Percentiles rank a stretch among this genome's conserved stretches.
These are phyloP conservation scores for Penicillium simplicissimum DNA, from an alignment of 495 filamentous ascomycete species.

Conservation along the genomic window DNA sequence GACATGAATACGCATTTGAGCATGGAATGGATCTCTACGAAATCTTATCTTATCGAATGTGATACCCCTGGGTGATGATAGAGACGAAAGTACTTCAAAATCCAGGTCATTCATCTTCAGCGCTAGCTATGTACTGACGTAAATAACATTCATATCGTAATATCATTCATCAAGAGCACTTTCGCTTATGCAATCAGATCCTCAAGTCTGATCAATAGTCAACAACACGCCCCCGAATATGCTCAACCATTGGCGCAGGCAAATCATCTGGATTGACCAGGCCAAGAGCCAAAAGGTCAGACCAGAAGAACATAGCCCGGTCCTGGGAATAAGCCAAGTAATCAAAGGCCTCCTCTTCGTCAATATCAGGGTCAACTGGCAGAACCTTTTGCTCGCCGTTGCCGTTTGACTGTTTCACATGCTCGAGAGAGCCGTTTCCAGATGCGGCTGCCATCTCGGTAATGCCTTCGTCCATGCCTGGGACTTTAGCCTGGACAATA, in stretches of 20 bases:
- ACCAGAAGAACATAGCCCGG: conserved; percentile 89
- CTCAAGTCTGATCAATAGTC: conserved; percentile 47
- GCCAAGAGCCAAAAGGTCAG: conserved; percentile 74
- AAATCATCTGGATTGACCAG: conserved; percentile 72
- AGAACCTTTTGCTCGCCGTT: conserved; percentile 15
- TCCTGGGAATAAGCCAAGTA: conserved; percentile 91
- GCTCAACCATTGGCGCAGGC: conserved; percentile 57
- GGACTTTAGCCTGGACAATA: conserved; percentile 87
- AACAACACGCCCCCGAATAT: conserved; percentile 58
- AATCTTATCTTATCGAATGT: conserved; percentile 2
- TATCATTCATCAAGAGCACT: conserved; percentile 17
- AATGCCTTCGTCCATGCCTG: conserved; percentile 54
- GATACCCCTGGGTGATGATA: conserved; percentile 12
- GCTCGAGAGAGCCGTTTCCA: conserved; percentile 11
- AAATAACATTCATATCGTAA: conserved; percentile 26
- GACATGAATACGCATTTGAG: background rate
- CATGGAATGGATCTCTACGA: background rate
- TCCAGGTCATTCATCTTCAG: conserved; percentile 5
- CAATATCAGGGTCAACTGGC: conserved; percentile 26
- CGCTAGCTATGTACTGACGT: conserved; percentile 24
- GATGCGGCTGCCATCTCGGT: conserved; percentile 21
- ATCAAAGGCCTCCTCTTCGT: conserved; percentile 75
- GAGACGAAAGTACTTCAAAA: background rate
- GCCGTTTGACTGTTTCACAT: conserved; percentile 12
- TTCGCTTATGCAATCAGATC: conserved; percentile 1